phyloP scores from a whole-genome alignment of 495 filamentous ascomycete genomes.

The Usnea hakonensis region DNA sequence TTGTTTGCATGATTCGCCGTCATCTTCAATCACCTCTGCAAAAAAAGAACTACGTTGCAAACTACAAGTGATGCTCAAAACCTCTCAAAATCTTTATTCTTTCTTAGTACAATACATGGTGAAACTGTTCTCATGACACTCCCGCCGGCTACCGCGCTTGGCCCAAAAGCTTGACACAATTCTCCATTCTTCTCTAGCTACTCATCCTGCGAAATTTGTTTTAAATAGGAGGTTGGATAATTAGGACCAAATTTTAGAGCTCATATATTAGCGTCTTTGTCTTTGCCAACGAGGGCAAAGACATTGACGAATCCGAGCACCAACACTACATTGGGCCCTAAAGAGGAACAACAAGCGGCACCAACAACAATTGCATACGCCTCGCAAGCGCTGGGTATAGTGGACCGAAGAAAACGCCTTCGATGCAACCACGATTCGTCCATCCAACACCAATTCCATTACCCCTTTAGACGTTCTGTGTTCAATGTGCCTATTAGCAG shows the following conservation, averaged over 20 bases:
- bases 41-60: not conserved
- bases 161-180: not conserved
- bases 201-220: not conserved
- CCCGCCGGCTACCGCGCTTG: slow-evolving; percentile 1
- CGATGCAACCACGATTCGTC: not conserved
- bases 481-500: not conserved
- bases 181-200: not conserved
- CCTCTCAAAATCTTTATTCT: not conserved
- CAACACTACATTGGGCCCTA: not conserved
- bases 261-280: not conserved
- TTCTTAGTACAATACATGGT: not conserved
- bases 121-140: not conserved
- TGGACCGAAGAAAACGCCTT: not conserved
- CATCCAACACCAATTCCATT: not conserved
- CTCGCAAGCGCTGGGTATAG: slow-evolving; percentile 1
- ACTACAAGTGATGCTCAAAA: not conserved
- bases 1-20: not conserved
- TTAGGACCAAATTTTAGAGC: not conserved
- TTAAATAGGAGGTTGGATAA: not conserved
- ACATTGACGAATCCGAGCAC: not conserved
- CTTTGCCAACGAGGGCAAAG: not conserved
- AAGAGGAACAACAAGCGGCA: not conserved
- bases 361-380: not conserved
- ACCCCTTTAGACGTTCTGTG: not conserved
- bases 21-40: not conserved